These are phyloP conservation scores for Blechomonas ayalai DNA, from an alignment of 208 protist species.

Conservation along the genomic window DNA sequence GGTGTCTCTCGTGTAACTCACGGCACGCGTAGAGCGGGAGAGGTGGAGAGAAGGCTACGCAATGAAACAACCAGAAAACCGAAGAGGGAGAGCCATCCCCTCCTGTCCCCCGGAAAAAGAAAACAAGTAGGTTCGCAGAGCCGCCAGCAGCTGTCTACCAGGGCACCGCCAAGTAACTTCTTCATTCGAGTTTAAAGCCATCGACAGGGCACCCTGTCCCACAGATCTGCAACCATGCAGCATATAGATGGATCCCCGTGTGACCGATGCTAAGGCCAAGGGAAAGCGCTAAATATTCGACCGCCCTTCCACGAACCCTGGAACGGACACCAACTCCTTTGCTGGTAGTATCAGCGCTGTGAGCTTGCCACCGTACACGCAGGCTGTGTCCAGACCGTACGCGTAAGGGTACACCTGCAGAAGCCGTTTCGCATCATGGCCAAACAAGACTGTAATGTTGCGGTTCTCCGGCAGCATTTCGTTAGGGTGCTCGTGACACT, in stretches of 20 bases:
- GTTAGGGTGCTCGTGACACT: background rate
- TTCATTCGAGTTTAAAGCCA: no score
- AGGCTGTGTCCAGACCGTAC: constrained; percentile 69
- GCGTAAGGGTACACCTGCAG: constrained; percentile 57
- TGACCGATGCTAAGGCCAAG: no score
- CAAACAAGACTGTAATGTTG: constrained; percentile 46
- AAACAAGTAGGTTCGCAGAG: no score
- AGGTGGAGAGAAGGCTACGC: background rate
- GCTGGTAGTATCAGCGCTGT: constrained; percentile 46
- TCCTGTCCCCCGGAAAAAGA: constrained; percentile 1
- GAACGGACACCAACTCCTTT: constrained; percentile 35
- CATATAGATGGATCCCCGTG: no score
- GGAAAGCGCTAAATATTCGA: no score
- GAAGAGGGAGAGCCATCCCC: background rate
- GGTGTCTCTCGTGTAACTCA: no score
- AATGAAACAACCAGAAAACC: constrained; percentile 1
- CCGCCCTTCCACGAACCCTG: constrained; percentile 22
- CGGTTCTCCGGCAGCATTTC: background rate
- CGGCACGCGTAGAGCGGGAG: no score
- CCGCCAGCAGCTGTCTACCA: no score
- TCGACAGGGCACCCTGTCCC: no score
- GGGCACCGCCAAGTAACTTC: no score
- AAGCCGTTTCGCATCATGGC: constrained; percentile 65
- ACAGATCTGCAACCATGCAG: no score
- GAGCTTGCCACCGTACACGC: constrained; percentile 53